These are phyloP conservation scores for Fomitopsis pulvina DNA, from an alignment of 768 basidiomycete genomes.

Conservation along the genomic window DNA sequence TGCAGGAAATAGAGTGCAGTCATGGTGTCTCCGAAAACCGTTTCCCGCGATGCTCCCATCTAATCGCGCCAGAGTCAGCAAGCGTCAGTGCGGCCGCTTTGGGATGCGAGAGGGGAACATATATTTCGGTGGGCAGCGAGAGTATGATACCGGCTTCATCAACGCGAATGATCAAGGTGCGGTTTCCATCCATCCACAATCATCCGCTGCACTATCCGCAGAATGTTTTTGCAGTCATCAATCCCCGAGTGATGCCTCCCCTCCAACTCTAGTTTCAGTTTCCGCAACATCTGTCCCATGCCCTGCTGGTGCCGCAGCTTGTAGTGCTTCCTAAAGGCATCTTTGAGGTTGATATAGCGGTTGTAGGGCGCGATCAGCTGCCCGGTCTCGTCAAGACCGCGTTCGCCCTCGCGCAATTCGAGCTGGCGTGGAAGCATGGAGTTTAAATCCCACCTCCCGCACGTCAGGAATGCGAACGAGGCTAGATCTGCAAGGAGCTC, in stretches of 20 bases:
- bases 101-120: neutral
- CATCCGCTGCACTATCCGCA: slow-evolving; percentile 20
- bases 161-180: too few species aligned
- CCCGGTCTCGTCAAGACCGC: slow-evolving; percentile 11
- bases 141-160: too few species aligned
- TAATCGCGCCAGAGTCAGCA: neutral
- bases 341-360: slow-evolving; percentile 25
- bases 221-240: slow-evolving; percentile 26
- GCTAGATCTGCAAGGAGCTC: slow-evolving; percentile 11
- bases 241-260: slow-evolving; percentile 26
- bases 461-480: slow-evolving; percentile 19
- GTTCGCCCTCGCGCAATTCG: slow-evolving; percentile 7
- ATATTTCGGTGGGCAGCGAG: neutral
- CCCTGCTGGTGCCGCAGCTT: slow-evolving; percentile 11
- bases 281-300: slow-evolving; percentile 21
- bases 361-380: slow-evolving; percentile 15
- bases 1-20: neutral
- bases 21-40: neutral
- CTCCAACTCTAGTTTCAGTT: slow-evolving; percentile 18
- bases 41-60: neutral
- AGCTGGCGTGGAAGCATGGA: slow-evolving; percentile 26
- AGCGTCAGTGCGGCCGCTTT: neutral
- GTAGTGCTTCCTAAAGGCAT: slow-evolving; percentile 14
- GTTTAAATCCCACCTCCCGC: slow-evolving; percentile 25
- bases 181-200: slow-evolving; percentile 22